Percentiles rank a stretch among this genome's conserved stretches.
Evolutionary conservation across 2,329 filamentous ascomycete genomes (phyloP).

Genomic region (Colletotrichum chrysophilum): DNA sequence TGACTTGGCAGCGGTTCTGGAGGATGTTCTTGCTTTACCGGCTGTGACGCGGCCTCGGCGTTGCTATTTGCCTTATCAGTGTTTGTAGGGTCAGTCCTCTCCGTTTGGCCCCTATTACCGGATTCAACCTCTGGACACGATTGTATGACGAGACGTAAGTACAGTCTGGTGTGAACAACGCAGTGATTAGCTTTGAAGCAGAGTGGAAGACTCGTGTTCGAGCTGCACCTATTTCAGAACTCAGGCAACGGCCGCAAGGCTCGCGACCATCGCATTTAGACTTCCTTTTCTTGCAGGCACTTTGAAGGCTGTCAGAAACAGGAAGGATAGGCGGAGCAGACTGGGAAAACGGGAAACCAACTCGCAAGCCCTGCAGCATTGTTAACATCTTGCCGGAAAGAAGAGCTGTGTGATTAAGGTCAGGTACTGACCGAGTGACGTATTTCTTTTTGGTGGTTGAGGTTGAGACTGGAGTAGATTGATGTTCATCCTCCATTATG

Average conservation of each 20-base stretch:
- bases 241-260: background rate
- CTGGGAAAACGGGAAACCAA: background rate
- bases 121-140: background rate
- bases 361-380: background rate
- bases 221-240: background rate
- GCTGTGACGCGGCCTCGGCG: background rate
- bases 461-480: background rate
- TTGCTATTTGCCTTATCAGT: background rate
- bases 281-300: background rate
- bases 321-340: accelerated
- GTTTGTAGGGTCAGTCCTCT: accelerated
- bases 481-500: background rate
- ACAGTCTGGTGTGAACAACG: background rate
- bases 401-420: background rate
- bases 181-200: background rate
- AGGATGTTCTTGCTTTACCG: background rate
- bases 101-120: background rate
- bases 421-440: background rate
- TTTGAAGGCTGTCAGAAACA: background rate
- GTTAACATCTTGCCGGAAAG: background rate
- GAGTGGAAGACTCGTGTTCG: background rate
- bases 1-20: background rate
- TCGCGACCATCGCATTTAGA: background rate
- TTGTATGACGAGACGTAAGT: background rate
- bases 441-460: background rate